Evolutionary conservation across 768 basidiomycete genomes (phyloP), one percentile per base, ranked within the genome.

Genomic region (Bullera alba): DNA sequence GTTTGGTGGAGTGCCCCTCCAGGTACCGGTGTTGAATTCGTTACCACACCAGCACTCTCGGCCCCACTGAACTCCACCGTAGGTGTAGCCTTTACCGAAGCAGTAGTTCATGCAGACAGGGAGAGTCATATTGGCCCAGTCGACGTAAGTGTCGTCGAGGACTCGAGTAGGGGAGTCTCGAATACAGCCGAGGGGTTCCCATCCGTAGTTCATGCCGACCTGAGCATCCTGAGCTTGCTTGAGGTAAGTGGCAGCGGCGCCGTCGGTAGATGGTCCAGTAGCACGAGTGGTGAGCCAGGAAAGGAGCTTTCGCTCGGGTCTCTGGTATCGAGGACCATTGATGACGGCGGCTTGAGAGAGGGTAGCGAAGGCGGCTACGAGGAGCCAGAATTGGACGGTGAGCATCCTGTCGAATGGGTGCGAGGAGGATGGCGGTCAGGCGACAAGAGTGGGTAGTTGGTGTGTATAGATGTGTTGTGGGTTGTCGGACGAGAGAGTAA

Each of bases 41-140:
- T 54, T 45, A 19, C 57, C 57, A 32, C 57, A 59, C 15, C 39
- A 59, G 38, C 57, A 59, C 46, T 59, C 53, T 27, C 46, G 23
- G 15, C 48, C 46, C 42, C 44, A 59, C 42, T 59, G 57, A 4
- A 59, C 16, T 26, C 57, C 57, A 5, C 48, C 57, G 32, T 55
- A 52, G n/a, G 46, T 44, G 36, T 52, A 46, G 6, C 57, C 57
- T 2, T 39, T 21, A 21, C 37, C 19, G 37, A 39, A 39, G 22
- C 37, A 39, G 8, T 39, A 7, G 37, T 39, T 39, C 37, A 39
- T 39, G 22, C 37, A 39, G 37, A 39, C 22, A 8, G 37, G 37
- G 19, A 39, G 37, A 21, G 37, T 39, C 37, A 39, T 39, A 21
- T 39, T 39, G 19, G 12, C 37, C 37, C 37, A 39, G 7, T 10